Conservation (phyloP, 805 yeast species). For the Cyberlindnera galapagoensis region DNA sequence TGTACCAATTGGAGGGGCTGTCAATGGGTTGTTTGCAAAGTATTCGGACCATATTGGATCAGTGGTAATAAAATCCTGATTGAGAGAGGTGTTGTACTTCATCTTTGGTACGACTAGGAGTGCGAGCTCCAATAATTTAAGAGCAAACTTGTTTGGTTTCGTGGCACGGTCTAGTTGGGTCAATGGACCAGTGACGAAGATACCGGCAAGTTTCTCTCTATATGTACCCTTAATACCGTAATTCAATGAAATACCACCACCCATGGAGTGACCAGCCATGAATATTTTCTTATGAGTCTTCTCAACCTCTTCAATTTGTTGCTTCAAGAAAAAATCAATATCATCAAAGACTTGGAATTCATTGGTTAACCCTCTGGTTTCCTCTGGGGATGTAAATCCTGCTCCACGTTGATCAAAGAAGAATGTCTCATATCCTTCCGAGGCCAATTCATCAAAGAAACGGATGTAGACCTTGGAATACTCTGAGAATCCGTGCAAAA, state of each 20-base stretch:
- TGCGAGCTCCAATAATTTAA: conserved; percentile 34
- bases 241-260: conserved; percentile 65
- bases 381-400: conserved; percentile 55
- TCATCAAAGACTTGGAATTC: conserved; percentile 53
- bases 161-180: conserved; percentile 52
- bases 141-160: conserved; percentile 42
- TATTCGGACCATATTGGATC: conserved; percentile 41
- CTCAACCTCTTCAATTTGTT: conserved; percentile 32
- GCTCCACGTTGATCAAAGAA: conserved; percentile 75
- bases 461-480: conserved; percentile 42
- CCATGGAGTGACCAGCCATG: conserved; percentile 74
- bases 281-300: conserved; percentile 32
- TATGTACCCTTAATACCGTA: conserved; percentile 53
- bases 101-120: conserved; percentile 40
- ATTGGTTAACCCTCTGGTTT: conserved; percentile 46
- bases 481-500: conserved; percentile 73
- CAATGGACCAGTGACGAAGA: conserved; percentile 54
- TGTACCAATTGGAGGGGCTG: conserved; percentile 45
- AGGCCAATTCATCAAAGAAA: conserved; percentile 45
- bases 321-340: conserved; percentile 49
- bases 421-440: conserved; percentile 55
- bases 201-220: conserved; percentile 38
- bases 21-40: conserved; percentile 35
- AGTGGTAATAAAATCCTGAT: conserved; percentile 47
- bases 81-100: conserved; percentile 48